Evolutionary conservation across 202 grass and related monocot genomes (phyloP).

Genomic region (Bolboschoenoplectus hybrid): DNA sequence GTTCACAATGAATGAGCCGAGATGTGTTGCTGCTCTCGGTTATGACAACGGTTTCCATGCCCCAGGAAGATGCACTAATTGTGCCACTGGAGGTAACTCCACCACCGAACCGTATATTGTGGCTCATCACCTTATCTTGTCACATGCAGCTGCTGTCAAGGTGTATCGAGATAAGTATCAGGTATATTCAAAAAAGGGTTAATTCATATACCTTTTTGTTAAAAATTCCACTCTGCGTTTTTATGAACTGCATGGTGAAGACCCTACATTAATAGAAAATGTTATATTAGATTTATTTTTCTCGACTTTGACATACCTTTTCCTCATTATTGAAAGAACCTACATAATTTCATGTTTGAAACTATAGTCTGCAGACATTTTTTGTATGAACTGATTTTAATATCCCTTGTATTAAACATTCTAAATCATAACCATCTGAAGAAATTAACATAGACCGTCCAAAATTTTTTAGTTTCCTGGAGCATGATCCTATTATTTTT

Average conservation of each 20-base stretch:
- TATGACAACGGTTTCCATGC: conserved; percentile 65
- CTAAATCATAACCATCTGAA: neutral
- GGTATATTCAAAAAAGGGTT: conserved; percentile 25
- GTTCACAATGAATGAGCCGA: conserved; percentile 71
- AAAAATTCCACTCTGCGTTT: neutral
- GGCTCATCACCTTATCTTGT: conserved; percentile 66
- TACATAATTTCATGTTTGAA: neutral
- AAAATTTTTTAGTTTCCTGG: neutral
- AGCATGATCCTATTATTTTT: neutral
- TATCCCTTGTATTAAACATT: neutral
- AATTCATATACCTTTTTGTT: neutral
- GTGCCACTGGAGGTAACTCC: conserved; percentile 55
- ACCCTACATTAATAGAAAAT: neutral
- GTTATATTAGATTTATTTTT: neutral
- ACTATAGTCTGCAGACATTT: neutral
- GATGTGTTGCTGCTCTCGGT: conserved; percentile 59
- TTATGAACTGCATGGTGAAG: neutral
- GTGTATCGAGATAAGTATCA: conserved; percentile 67
- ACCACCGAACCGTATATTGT: conserved; percentile 73
- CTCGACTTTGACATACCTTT: neutral
- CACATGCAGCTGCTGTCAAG: conserved; percentile 68
- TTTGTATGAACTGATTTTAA: neutral
- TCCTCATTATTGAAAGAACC: neutral
- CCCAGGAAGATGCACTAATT: conserved; percentile 59
- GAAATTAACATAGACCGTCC: neutral